Conservation (phyloP, 768 basidiomycete species). For the Symmetrospora coprosmae region DNA sequence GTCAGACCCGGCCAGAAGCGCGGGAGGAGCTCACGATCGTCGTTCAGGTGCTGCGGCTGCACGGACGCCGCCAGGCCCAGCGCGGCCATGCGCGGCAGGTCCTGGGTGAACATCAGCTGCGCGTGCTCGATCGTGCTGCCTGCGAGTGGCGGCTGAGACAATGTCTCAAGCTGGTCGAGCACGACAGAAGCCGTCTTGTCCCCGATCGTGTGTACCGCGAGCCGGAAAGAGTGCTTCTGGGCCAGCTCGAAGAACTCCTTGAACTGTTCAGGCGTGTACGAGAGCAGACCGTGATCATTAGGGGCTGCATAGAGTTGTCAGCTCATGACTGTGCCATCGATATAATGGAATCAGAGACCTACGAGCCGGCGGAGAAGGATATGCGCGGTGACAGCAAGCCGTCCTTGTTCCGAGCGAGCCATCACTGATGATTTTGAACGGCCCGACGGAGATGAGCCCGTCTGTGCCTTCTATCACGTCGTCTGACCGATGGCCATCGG, state of each 20-base stretch:
- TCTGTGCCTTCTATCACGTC: constrained; percentile 25
- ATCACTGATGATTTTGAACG: constrained; percentile 33
- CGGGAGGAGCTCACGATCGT: constrained; percentile 30
- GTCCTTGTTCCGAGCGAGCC: constrained; percentile 33
- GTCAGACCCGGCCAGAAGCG: constrained; percentile 32
- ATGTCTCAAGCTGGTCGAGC: constrained; percentile 21
- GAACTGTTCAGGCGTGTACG: constrained; percentile 22
- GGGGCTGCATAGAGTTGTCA: constrained; percentile 1
- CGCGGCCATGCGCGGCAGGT: constrained; percentile 27
- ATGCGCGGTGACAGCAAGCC: constrained; percentile 31
- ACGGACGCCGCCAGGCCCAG: constrained; percentile 31
- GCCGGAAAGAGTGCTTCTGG: constrained; percentile 20
- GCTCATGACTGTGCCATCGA: neutral
- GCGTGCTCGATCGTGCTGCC: constrained; percentile 33
- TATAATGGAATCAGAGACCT: neutral
- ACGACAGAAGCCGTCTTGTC: constrained; percentile 31
- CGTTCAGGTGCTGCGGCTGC: constrained; percentile 32
- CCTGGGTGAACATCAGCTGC: constrained; percentile 29
- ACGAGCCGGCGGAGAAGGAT: constrained; percentile 26
- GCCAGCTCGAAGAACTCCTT: constrained; percentile 24
- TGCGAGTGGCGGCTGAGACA: constrained; percentile 20
- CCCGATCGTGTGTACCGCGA: constrained; percentile 34
- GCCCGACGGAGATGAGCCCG: constrained; percentile 27
- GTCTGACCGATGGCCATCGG: constrained; percentile 22
- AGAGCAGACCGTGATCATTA: constrained; percentile 24